phyloP scores from a whole-genome alignment of 208 protist genomes.

The Eutreptiella sp. region DNA sequence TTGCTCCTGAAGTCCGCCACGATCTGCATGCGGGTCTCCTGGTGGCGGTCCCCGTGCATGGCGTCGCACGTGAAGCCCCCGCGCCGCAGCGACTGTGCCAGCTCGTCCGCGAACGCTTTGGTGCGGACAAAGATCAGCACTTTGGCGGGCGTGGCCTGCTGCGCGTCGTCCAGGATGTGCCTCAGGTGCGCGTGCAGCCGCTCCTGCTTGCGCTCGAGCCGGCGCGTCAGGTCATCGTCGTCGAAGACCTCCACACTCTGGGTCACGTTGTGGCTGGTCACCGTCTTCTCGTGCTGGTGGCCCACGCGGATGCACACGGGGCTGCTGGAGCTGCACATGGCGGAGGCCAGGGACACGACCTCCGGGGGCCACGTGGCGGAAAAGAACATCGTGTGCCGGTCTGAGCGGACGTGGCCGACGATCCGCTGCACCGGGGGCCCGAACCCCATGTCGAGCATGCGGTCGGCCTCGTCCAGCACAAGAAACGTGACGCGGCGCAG shows the following conservation, averaged over 20 bases:
- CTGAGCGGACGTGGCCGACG: conserved; percentile 18
- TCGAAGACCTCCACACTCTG: conserved; percentile 32
- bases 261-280: conserved; percentile 20
- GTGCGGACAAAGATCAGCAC: conserved; percentile 68
- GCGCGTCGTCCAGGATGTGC: conserved; percentile 36
- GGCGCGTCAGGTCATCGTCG: conserved; percentile 16
- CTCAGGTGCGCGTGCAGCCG: conserved; percentile 47
- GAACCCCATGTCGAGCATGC: conserved; percentile 46
- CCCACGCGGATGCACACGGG: conserved; percentile 34
- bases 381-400: conserved; percentile 60
- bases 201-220: conserved; percentile 24
- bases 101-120: conserved; percentile 31
- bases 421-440: conserved; percentile 28
- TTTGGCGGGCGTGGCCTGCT: conserved; percentile 58
- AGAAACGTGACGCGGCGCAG: conserved; percentile 66
- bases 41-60: conserved; percentile 90
- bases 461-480: conserved; percentile 53
- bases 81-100: neutral
- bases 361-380: conserved; percentile 77
- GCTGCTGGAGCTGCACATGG: conserved; percentile 39
- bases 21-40: conserved; percentile 31
- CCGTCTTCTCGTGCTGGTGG: too few species aligned
- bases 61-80: conserved; percentile 72
- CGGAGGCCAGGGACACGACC: conserved; percentile 49
- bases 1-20: conserved; percentile 4